Evolutionary conservation across 495 filamentous ascomycete genomes (phyloP), one percentile per base, ranked within the genome.

Genomic region (Pseudomonodictys pantanalensis): DNA sequence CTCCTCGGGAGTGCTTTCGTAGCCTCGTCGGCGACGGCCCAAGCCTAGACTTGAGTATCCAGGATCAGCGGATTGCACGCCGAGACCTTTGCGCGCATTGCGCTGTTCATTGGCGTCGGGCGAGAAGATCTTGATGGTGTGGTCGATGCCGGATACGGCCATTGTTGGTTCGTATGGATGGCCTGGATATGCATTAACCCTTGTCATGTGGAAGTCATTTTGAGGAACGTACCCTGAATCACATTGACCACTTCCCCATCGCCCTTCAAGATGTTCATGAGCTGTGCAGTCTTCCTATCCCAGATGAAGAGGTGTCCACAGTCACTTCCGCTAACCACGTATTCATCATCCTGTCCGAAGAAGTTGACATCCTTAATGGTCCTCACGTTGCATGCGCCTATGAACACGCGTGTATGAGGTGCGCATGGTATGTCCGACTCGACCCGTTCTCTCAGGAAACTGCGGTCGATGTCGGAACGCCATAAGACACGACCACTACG

Each of bases 301-400:
- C 78, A 89, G 38, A 89, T 87, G 64, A 89, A 90, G 5, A 89
- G 50, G 63, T 89, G 79, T 0, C 87, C 87, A 28, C 78, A 82
- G 56, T 90, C 87, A 61, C 80, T 83, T 12, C 87, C 87, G 49
- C 81, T 85, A 11, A 89, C 85, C 2, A 90, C 85, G 60, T 89
- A 90, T 62, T 90, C 85, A 64, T 90, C 87, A 44, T 88, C 72
- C 47, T 87, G 70, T 0, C 87, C 87, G 52, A 83, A 87, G 71
- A 81, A 90, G 52, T 89, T 89, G 50, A 86, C 80, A 69, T 90
- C 87, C 62, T 90, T 90, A 50, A 89, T 84, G 0, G 86, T 90
- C 60, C 83, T 81, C 48, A 86, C 76, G 54, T 90, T 90, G 73
- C 86, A 88, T 68, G 89, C 87, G 20, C 86, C 86, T 7, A 75